Evolutionary conservation across 2,329 filamentous ascomycete genomes (phyloP), one percentile per base, ranked within the genome.

Genomic region (Arthrobotrys entomopaga): DNA sequence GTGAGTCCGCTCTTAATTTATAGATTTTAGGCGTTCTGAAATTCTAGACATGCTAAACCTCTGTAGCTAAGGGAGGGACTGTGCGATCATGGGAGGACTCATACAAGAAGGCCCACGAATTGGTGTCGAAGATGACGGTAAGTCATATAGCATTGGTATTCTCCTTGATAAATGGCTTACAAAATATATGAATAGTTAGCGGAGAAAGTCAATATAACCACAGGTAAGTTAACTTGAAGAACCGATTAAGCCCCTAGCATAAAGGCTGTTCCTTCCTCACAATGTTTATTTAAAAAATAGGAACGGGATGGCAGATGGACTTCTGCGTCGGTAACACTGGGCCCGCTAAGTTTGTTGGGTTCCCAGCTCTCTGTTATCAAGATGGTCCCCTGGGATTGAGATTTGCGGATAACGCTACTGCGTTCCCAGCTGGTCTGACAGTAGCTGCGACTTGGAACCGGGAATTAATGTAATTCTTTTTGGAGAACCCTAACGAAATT

Each of bases 131-230:
- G 19, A 66, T 66, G 63, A 66, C 63, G 16, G 63, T 66, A 49
- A 58, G 63, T 22, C 8, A 46, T 34, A 1, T 46, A 19, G 16
- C 42, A 46, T 46, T 5, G 1, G 13, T 8, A 19, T 6, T 7
- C 6, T n/a, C 15, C 13, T 7, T 19, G 10, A 46, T 46, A 46
- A n/a, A 16, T 29, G 15, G 49, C 49, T 64, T 42, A 64, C 48
- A 24, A 11, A 42, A 10, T 24, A 43, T 24, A 26, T 5, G 34
- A 24, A 58, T 26, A 66, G 1, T 82, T 97, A 48, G 85, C 90
- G 0, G 94, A 97, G 80, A 97, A 97, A 82, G 91, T 97, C 77
- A 97, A 97, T 80, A 85, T 97, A 70, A 97, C 92, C 0, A 96
- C 92, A 0, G 93, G 93, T 3, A 16, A 24, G 50, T 5, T 8